phyloP scores from a whole-genome alignment of 495 filamentous ascomycete genomes.

The Chaetomium tenue region DNA sequence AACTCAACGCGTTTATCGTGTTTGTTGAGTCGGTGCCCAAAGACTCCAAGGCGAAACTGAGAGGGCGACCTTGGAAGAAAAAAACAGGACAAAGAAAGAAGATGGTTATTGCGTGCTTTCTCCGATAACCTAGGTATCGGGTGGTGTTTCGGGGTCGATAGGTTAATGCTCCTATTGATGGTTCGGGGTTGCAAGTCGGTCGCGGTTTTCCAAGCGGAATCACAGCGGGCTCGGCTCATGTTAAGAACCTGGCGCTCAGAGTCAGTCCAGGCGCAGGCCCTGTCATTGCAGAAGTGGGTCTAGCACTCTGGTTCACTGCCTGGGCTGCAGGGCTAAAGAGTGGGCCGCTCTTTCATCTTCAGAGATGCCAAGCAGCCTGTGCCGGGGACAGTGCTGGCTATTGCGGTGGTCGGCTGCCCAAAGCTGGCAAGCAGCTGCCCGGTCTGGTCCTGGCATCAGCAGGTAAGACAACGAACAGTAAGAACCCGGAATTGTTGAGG shows the following conservation, averaged over 20 bases:
- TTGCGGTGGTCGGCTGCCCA: slow-evolving; percentile 15
- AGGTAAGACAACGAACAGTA: slow-evolving; percentile 8
- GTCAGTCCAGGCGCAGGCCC: neutral
- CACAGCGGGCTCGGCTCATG: neutral
- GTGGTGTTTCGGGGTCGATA: neutral
- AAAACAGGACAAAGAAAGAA: slow-evolving; percentile 2
- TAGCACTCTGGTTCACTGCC: neutral
- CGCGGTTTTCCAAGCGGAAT: neutral
- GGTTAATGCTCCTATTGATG: slow-evolving; percentile 1
- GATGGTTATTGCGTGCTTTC: neutral
- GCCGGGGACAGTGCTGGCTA: neutral
- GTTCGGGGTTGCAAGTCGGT: slow-evolving; percentile 1
- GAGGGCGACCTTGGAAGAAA: neutral
- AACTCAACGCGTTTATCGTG: neutral
- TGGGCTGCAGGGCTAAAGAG: neutral
- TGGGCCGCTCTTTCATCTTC: slow-evolving; percentile 13
- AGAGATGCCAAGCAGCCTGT: neutral
- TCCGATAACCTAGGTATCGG: neutral
- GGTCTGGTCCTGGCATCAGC: slow-evolving; percentile 12
- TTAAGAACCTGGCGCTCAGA: slow-evolving; percentile 11
- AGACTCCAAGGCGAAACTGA: neutral
- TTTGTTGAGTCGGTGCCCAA: neutral
- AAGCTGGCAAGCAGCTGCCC: slow-evolving; percentile 21
- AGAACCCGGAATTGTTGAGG: slow-evolving; percentile 3
- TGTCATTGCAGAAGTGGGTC: slow-evolving; percentile 17